Base-by-base conservation (phyloP, 2,329 filamentous ascomycete species). In the Trichoderma simmonsii region DNA sequence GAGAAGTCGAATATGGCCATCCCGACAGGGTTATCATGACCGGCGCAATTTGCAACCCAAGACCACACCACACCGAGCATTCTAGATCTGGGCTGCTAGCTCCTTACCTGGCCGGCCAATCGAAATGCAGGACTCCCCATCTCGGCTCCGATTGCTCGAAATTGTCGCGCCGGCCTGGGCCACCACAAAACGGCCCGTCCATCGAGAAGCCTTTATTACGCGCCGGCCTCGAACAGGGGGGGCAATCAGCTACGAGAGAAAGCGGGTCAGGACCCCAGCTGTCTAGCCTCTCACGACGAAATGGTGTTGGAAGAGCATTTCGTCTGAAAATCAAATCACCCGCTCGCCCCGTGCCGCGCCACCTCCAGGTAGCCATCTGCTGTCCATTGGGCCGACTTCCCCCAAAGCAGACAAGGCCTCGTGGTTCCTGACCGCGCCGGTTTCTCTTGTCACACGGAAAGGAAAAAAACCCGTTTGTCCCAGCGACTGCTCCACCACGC, bases 121-220 rank as follows among this genome's bases (percentile, higher is more conserved):
- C 70, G 79, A 79, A 80, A 75, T 73, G 75, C 75, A 71, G 74
- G 78, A 74, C 75, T 73, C 76, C 74, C 74, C 77, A 79, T 79
- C 80, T 82, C 79, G 77, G 79, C 77, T 85, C 82, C 80, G 80
- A 86, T 86, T 87, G 85, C 83, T 81, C 81, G 77, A 82, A 79
- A 76, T 59, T 77, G 77, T 77, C 76, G 79, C 80, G 79, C 79
- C 80, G 81, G 81, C 80, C 80, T 80, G 39, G 71, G 51, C 61
- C 71, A 66, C 66, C 34, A 43, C 34, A 78, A 78, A 76, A 75
- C 78, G 77, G 73, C 76, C 80, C 79, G 80, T 81, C 85, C 85
- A 87, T 79, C 83, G 80, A 81, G 79, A 82, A 82, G 81, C 81
- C 81, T 82, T 80, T 78, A 81, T 85, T 88, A 88, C 83, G 86